Base-by-base conservation (phyloP, 1,284 basidiomycete species). In the Sanghuangporus baumii region DNA sequence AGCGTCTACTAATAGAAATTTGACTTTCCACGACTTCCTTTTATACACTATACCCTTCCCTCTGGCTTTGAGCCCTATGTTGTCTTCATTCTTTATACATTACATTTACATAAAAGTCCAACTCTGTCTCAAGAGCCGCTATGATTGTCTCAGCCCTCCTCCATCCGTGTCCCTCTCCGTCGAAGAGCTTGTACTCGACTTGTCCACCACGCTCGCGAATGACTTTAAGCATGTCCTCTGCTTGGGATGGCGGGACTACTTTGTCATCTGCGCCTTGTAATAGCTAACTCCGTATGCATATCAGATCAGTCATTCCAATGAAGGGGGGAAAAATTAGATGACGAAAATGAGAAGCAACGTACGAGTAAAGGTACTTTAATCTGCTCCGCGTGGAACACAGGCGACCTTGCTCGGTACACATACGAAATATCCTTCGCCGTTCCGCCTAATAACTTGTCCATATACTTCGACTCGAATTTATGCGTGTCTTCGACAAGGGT, bases 381-480 rank as follows among this genome's bases (percentile, higher is more conserved):
- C 20, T 74, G 74, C 18, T 79, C 74, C 0, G 81, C 83, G 62
- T 82, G 75, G 58, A 76, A 73, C 37, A 86, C 69, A 0, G 86
- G 84, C 5, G 79, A 81, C 9, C 85, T 73, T 18, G 76, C 76
- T 48, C 74, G 72, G 67, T 82, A 84, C 0, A 82, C 69, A n/a
- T 82, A 71, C 3, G 80, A 79, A 2, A 78, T 71, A 57, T 82
- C 74, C 5, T 73, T 68, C 1, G 73, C 70, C 0, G 78, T 81
- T 0, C 84, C 88, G 0, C 86, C 86, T 34, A 90, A 68, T 2
- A 90, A 74, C 62, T 79, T 78, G 51, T 76, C 73, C 65, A 80
- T 70, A 65, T 86, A 87, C 18, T 75, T 73, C 26, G 79, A 75
- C 70, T 87, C 83, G 56, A 88, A 89, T 67, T 91, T 91, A 73